These are phyloP conservation scores for Bonia amplexicaulis DNA, from an alignment of 176 grass and related monocot genomes.

Conservation along the genomic window DNA sequence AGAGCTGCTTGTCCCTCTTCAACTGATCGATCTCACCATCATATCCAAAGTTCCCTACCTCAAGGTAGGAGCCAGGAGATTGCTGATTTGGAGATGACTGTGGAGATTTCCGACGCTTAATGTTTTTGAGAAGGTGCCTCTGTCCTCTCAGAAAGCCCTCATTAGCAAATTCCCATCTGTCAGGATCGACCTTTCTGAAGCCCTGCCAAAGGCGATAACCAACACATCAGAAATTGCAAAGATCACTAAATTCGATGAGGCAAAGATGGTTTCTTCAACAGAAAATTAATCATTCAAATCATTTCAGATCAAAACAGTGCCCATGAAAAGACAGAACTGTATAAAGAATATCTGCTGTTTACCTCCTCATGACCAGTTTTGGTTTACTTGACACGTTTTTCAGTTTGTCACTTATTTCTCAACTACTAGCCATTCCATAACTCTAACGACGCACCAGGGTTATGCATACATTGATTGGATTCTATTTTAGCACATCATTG, in stretches of 20 bases:
- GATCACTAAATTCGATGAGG: background rate
- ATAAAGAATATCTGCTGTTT: conserved; percentile 27
- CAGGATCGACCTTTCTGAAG: conserved; percentile 94
- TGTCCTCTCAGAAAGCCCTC: conserved; percentile 87
- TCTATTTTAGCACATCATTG: background rate
- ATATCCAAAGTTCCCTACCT: conserved; percentile 79
- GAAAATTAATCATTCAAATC: background rate
- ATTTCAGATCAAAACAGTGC: background rate
- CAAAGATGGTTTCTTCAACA: background rate
- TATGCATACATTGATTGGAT: background rate
- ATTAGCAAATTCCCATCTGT: conserved; percentile 95
- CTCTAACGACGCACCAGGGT: background rate
- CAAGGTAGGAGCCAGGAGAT: conserved; percentile 67
- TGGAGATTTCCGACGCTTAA: conserved; percentile 71
- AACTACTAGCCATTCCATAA: background rate
- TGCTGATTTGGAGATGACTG: conserved; percentile 47
- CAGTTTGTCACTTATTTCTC: conserved; percentile 36
- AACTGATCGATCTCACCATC: conserved; percentile 66
- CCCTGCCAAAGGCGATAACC: conserved; percentile 49
- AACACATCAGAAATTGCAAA: conserved; percentile 25
- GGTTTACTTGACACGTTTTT: conserved; percentile 40
- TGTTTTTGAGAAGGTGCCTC: conserved; percentile 75
- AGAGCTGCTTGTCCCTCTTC: conserved; percentile 75
- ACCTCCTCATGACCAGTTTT: conserved; percentile 45
- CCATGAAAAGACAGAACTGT: background rate